These are phyloP conservation scores for Tricholoma flavovirens DNA, from an alignment of 768 basidiomycete species.

Conservation along the genomic window DNA sequence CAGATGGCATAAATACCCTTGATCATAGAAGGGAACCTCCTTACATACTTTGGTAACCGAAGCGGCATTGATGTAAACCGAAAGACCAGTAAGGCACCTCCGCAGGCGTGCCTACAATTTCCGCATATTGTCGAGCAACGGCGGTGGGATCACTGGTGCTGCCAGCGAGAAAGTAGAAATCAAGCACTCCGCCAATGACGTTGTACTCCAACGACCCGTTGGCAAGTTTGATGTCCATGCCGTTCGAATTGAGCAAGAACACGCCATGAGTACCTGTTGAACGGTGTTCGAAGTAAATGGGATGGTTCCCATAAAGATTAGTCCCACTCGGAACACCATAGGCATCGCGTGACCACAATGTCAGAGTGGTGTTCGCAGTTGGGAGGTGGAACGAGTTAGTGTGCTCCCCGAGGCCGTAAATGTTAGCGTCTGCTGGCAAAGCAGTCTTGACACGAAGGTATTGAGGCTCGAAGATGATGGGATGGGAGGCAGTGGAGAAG, in stretches of 20 bases:
- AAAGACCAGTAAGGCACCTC: slow-evolving; percentile 74
- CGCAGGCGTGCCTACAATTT: slow-evolving; percentile 59
- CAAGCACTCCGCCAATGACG: slow-evolving; percentile 69
- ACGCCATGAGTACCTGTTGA: slow-evolving; percentile 64
- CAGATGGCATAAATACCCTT: neutral
- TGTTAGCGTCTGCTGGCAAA: slow-evolving; percentile 55
- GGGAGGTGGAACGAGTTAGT: slow-evolving; percentile 58
- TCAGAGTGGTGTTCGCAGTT: slow-evolving; percentile 39
- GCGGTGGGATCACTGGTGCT: slow-evolving; percentile 51
- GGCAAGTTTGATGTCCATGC: slow-evolving; percentile 72
- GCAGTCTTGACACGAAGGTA: slow-evolving; percentile 67
- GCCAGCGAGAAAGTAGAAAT: slow-evolving; percentile 76
- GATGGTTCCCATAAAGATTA: slow-evolving; percentile 71
- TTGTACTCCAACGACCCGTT: slow-evolving; percentile 63
- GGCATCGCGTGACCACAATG: slow-evolving; percentile 64
- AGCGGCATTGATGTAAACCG: slow-evolving; percentile 69
- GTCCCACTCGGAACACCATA: slow-evolving; percentile 50
- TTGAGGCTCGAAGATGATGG: slow-evolving; percentile 72
- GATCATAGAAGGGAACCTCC: neutral
- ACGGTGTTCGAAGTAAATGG: slow-evolving; percentile 69
- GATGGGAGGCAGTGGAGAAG: slow-evolving; percentile 54
- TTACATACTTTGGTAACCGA: slow-evolving; percentile 52
- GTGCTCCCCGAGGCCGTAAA: slow-evolving; percentile 78
- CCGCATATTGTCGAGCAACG: slow-evolving; percentile 63
- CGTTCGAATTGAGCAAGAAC: slow-evolving; percentile 63